Base-by-base conservation (phyloP, 768 basidiomycete species). In the Boletus sp. region DNA sequence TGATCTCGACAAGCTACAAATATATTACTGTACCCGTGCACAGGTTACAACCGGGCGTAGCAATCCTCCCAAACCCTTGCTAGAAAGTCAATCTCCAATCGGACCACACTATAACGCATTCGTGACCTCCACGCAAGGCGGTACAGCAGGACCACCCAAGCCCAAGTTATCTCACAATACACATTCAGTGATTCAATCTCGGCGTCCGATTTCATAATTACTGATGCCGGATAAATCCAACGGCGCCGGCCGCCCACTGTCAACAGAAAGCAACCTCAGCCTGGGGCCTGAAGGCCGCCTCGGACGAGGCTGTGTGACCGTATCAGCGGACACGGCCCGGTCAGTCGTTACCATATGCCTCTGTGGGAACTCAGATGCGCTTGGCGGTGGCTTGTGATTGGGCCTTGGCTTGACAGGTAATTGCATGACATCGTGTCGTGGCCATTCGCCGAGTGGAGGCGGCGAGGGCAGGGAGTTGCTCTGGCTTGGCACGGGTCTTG, bases 371-470 rank as follows among this genome's bases (percentile, higher is more conserved):
- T 65, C 64, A 23, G 51, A 65, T 2, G 63, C 47, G 11, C 56
- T 63, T 23, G 64, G 56, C 6, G 64, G 59, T n/a, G 55, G 13
- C 43, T 40, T 59, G 45, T 51, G 50, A 39, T 41, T 66, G 21
- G 32, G 32, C 21, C 13, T 53, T 25, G 27, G 30, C 25, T 54
- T 63, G 51, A 55, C 52, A 46, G 73, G 65, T 25, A 55, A 56
- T 42, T 64, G 57, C 67, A 70, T 63, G 38, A 64, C 40, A 57
- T 83, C 75, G 11, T 64, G 60, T 21, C 78, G 77, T 35, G 82
- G 84, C 83, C 84, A 84, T 33, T 79, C 68, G 17, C 81, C 79
- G 1, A 84, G 66, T 4, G 78, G 79, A 27, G 77, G 71, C 30
- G 80, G 76, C 14, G 73, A 71, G 14, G 73, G 66, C 50, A 51